phyloP scores from a whole-genome alignment of 257 asterid species.

The Fraxinus americana region DNA sequence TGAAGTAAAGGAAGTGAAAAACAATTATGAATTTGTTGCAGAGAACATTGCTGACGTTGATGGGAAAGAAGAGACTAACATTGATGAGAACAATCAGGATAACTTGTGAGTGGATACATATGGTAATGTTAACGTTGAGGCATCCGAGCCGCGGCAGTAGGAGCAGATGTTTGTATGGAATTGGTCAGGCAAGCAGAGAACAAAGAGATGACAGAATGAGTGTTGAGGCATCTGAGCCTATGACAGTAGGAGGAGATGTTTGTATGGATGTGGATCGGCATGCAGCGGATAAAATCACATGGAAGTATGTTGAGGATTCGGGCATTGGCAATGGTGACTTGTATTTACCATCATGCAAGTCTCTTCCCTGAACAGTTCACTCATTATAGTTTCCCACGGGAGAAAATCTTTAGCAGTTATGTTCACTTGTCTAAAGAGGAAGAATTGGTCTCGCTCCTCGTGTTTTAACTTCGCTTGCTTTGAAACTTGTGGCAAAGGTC shows the following conservation, averaged over 20 bases:
- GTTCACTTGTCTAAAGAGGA: background rate
- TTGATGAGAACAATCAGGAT: slow-evolving; percentile 9
- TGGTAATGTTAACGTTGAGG: slow-evolving; percentile 21
- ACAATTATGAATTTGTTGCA: slow-evolving; percentile 1
- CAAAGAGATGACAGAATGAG: slow-evolving; percentile 5
- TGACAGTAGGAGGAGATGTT: slow-evolving; percentile 23
- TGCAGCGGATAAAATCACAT: slow-evolving; percentile 4
- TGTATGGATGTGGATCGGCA: slow-evolving; percentile 14
- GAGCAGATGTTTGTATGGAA: slow-evolving; percentile 19
- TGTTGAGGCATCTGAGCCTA: slow-evolving; percentile 9
- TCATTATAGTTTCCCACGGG: slow-evolving; percentile 4
- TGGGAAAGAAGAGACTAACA: slow-evolving; percentile 14
- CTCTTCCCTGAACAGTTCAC: background rate
- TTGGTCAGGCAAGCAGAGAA: slow-evolving; percentile 19
- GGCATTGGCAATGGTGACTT: slow-evolving; percentile 12
- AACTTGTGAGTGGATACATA: background rate
- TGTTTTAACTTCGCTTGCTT: too few species aligned
- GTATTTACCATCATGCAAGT: slow-evolving; percentile 9
- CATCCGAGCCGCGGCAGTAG: slow-evolving; percentile 8
- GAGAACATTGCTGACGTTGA: background rate
- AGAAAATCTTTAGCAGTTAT: background rate
- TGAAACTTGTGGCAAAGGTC: too few species aligned
- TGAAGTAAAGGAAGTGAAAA: slow-evolving; percentile 1
- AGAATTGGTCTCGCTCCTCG: too few species aligned
- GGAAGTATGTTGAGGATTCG: slow-evolving; percentile 20